These are phyloP conservation scores for Huntiella bhutanensis DNA, from an alignment of 2,329 filamentous ascomycete species.

Conservation along the genomic window DNA sequence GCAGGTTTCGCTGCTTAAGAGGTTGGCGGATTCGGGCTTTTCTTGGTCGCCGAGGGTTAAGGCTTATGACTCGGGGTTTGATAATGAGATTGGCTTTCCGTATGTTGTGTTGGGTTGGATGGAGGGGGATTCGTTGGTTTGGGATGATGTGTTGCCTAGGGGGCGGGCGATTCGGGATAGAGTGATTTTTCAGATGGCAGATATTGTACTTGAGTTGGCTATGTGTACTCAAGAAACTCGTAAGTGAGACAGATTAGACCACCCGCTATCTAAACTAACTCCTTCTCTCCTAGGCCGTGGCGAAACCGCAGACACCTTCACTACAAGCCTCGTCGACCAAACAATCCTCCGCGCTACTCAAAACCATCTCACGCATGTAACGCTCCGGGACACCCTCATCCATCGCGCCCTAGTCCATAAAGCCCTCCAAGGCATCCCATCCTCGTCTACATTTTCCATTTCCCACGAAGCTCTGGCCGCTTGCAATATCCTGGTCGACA, in stretches of 20 bases:
- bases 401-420: slow-evolving; percentile 6
- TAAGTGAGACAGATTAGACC: background rate
- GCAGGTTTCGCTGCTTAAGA: background rate
- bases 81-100: slow-evolving; percentile 6
- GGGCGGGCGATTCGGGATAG: slow-evolving; percentile 3
- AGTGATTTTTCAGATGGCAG: slow-evolving; percentile 9
- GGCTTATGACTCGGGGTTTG: slow-evolving; percentile 3
- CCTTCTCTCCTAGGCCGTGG: slow-evolving; percentile 1
- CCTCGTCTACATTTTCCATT: slow-evolving; percentile 7
- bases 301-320: slow-evolving; percentile 6
- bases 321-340: slow-evolving; percentile 7
- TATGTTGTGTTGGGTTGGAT: slow-evolving; percentile 11
- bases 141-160: slow-evolving; percentile 2
- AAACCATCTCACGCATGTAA: slow-evolving; percentile 1
- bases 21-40: slow-evolving; percentile 8
- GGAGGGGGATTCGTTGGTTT: background rate
- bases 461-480: slow-evolving; percentile 7
- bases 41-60: slow-evolving; percentile 9
- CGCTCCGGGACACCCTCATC: slow-evolving; percentile 3
- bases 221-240: slow-evolving; percentile 11
- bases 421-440: slow-evolving; percentile 3
- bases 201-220: slow-evolving; percentile 8
- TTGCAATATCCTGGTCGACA: slow-evolving; percentile 7
- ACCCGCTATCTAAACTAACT: background rate
- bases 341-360: slow-evolving; percentile 2